phyloP scores from a whole-genome alignment of 1,284 basidiomycete genomes.

The Thecaphora frezii region DNA sequence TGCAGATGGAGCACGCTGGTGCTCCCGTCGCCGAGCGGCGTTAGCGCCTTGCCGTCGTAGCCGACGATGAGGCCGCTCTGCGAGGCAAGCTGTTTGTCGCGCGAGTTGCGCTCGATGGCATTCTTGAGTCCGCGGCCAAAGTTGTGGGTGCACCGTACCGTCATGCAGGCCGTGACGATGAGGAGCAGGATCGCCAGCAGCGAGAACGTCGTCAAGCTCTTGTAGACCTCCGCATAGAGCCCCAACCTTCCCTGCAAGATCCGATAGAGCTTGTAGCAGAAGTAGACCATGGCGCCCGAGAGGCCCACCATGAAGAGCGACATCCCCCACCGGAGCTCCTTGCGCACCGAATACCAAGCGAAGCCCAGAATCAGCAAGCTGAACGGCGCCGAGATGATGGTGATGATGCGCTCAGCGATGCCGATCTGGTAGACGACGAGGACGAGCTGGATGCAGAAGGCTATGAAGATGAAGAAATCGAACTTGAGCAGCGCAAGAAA shows the following conservation, averaged over 20 bases:
- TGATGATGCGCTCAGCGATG: constrained; percentile 40
- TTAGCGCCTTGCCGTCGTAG: constrained; percentile 36
- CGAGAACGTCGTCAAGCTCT: constrained; percentile 49
- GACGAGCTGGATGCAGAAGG: constrained; percentile 51
- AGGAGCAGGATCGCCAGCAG: constrained; percentile 42
- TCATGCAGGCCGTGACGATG: constrained; percentile 37
- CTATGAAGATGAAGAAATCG: constrained; percentile 51
- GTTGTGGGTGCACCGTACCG: constrained; percentile 46
- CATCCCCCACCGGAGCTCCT: constrained; percentile 44
- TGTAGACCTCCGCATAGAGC: constrained; percentile 48
- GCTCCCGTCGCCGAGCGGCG: constrained; percentile 31
- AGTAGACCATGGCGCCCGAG: constrained; percentile 45
- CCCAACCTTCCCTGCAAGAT: constrained; percentile 42
- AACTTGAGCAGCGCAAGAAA: constrained; percentile 50
- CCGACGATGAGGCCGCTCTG: constrained; percentile 25
- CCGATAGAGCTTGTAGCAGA: constrained; percentile 45
- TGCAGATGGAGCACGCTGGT: constrained; percentile 37
- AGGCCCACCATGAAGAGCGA: constrained; percentile 33
- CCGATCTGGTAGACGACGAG: constrained; percentile 44
- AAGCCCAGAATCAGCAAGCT: constrained; percentile 40
- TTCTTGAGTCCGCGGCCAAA: constrained; percentile 46
- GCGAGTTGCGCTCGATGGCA: constrained; percentile 32
- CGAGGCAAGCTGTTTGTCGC: constrained; percentile 14
- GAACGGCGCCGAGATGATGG: constrained; percentile 45
- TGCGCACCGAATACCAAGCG: constrained; percentile 45